Evolutionary conservation across 148 eudicot genomes (phyloP).

Genomic region (Rhododendron mucronatum): DNA sequence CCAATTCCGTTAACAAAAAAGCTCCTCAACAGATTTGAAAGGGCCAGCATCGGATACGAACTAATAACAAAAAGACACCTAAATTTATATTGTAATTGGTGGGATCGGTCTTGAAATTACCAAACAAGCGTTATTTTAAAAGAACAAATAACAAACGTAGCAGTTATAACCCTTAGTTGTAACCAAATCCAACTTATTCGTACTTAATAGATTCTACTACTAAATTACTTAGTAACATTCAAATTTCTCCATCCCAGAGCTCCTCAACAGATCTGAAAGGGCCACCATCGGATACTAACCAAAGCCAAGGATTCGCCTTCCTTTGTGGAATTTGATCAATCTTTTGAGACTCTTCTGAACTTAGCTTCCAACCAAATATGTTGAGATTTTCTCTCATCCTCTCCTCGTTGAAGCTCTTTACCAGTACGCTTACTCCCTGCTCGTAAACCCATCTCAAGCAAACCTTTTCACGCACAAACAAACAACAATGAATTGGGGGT

Average conservation of each 20-base stretch:
- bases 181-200: background rate
- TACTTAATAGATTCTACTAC: too few relatives aligned
- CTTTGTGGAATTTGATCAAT: conserved; percentile 12
- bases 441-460: conserved; percentile 23
- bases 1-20: too few relatives aligned
- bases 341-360: background rate
- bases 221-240: background rate
- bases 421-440: conserved; percentile 13
- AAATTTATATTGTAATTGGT: too few relatives aligned
- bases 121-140: too few relatives aligned
- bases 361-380: conserved; percentile 17
- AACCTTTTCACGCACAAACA: background rate
- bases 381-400: conserved; percentile 12
- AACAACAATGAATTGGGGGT: background rate
- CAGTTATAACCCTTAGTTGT: background rate
- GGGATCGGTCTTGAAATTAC: too few relatives aligned
- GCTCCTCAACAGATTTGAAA: too few relatives aligned
- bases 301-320: too few relatives aligned
- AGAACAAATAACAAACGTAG: background rate
- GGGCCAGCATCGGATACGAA: too few relatives aligned
- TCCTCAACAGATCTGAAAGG: too few relatives aligned
- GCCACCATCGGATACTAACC: too few relatives aligned
- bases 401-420: conserved; percentile 20
- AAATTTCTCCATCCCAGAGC: too few relatives aligned
- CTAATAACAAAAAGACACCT: too few relatives aligned